Percentiles rank a stretch among this genome's conserved stretches.
These are phyloP conservation scores for Coprinopsis strossmayeri DNA, from an alignment of 768 basidiomycete genomes.

Conservation along the genomic window DNA sequence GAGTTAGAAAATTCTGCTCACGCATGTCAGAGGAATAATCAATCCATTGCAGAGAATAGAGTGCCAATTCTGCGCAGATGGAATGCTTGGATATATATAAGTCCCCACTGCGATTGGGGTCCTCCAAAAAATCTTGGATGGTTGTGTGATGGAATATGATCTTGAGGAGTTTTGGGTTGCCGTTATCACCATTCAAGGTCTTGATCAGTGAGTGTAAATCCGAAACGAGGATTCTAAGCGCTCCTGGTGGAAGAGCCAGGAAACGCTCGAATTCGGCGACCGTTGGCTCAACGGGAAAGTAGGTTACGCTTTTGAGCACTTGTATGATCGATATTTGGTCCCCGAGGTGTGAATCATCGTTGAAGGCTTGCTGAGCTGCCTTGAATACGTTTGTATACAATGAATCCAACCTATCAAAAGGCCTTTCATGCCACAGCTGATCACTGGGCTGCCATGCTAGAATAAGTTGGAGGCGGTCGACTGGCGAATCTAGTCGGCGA, in stretches of 20 bases:
- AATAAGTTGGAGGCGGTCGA: background rate
- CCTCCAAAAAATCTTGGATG: background rate
- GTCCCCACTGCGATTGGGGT: background rate
- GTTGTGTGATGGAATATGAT: background rate
- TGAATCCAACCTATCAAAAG: background rate
- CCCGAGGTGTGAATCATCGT: background rate
- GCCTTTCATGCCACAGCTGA: background rate
- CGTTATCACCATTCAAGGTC: background rate
- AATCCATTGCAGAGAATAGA: background rate
- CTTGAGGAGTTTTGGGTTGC: background rate
- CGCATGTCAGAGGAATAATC: too few species aligned
- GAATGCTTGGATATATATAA: background rate
- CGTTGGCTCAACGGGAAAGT: background rate
- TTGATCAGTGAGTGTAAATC: background rate
- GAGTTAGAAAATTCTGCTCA: too few species aligned
- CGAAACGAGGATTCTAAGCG: background rate
- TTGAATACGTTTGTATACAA: background rate
- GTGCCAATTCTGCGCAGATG: background rate
- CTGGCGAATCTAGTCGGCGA: background rate
- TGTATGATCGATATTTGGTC: background rate
- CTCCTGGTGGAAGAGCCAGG: background rate
- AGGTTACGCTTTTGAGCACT: background rate
- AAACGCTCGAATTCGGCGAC: background rate
- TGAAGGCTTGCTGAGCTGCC: background rate
- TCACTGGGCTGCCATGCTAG: background rate